Base-by-base conservation (phyloP, 768 basidiomycete species). In the Kwoniella botswanensis region DNA sequence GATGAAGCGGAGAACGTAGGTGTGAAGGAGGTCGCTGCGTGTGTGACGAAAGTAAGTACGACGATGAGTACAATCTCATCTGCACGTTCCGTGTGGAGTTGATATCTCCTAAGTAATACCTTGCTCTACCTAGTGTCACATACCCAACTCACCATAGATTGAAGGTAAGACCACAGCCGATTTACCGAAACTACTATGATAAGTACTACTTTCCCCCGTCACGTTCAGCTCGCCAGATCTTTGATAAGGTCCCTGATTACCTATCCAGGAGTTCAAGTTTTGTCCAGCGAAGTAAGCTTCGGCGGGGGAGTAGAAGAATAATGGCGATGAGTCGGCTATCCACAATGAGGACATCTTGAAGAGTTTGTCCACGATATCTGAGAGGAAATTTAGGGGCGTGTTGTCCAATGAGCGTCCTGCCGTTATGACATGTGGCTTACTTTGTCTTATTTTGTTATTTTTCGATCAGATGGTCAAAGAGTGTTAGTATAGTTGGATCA, bases 221-320 rank as follows among this genome's bases (percentile, higher is more conserved):
- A 11, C 44, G 44, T 60, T 67, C 21, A 59, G 6, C 6, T 50
- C 64, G 10, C 35, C 11, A 1, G n/a, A 46, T 1, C 17, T 12
- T 7, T 43, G 26, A n/a, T 26, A 15, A 24, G 35, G 52, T 57
- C 54, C 52, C 42, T 63, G n/a, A 43, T 62, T 35, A 29, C 72
- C 68, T 13, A 62, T 52, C 73, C 73, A 74, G 10, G 65, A 29
- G 1, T 66, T 62, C 9, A 57, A 13, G 50, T 58, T 55, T 24
- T 43, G 70, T 41, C 53, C 57, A 0, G 70, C 43, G 42, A 74
- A 71, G 46, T 74, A 74, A 11, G 57, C 61, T 29, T 71, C 35
- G 18, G 62, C 67, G 1, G 73, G 73, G 15, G 73, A 74, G 52
- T 74, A 74, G 53, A 71, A 67, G 41, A 71, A 74, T 18, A 74